A percentile compares a stretch with the other conserved stretches of the same genome.
Conservation (phyloP, 257 asterid genomes). For the Gentiana macrophylla region DNA sequence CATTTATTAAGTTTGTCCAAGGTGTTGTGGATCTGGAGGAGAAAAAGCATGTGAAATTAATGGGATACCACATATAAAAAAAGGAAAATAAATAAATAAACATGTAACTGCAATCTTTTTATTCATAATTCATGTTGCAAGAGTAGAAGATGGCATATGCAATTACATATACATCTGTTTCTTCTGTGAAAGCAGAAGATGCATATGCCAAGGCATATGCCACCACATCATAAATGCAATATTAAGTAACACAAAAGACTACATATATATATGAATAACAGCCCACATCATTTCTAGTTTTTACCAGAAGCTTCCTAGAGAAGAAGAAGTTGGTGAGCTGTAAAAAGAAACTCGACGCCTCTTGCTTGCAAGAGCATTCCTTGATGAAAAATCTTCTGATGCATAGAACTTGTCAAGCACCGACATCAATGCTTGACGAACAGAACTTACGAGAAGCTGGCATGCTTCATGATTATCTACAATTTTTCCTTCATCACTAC, state of each 20-base stretch:
- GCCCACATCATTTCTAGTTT: neutral
- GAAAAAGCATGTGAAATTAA: no score
- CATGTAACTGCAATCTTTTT: no score
- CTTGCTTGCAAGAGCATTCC: conserved; percentile 43
- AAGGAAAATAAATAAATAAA: no score
- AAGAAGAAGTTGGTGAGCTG: conserved; percentile 32
- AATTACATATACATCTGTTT: no score
- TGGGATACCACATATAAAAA: no score
- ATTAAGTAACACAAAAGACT: conserved; percentile 3
- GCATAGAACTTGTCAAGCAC: conserved; percentile 81
- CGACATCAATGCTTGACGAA: conserved; percentile 45
- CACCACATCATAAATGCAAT: conserved; percentile 13
- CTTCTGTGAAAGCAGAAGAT: no score
- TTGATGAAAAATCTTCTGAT: conserved; percentile 59
- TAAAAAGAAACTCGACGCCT: conserved; percentile 53
- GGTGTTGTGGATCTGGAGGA: no score
- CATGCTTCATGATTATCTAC: conserved; percentile 20
- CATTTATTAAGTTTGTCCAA: no score
- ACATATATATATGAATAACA: neutral
- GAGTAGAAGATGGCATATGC: no score
- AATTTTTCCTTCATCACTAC: conserved; percentile 11
- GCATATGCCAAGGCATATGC: conserved; percentile 62
- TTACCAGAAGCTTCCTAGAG: conserved; percentile 48
- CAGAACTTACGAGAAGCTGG: conserved; percentile 30
- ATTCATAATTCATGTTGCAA: no score